These are phyloP conservation scores for Pseudozyma sp. DNA, from an alignment of 1,284 basidiomycete species.

Conservation along the genomic window DNA sequence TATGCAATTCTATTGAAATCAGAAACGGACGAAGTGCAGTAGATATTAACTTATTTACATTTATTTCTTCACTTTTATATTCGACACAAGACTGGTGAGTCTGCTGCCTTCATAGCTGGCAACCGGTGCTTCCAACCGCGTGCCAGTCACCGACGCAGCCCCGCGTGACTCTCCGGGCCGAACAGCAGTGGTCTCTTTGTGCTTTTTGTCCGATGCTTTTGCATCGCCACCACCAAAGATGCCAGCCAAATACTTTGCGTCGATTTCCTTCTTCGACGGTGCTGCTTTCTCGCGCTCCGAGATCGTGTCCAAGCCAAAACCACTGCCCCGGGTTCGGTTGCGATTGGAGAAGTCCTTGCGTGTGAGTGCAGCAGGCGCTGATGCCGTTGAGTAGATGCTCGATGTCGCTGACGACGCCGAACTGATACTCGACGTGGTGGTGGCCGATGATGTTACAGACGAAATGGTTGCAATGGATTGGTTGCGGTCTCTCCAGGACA, in stretches of 20 bases:
- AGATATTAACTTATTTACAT: no score
- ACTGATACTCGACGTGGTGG: constrained; percentile 35
- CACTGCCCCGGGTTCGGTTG: constrained; percentile 29
- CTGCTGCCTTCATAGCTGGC: constrained; percentile 17
- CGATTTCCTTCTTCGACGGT: constrained; percentile 40
- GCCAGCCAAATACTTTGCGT: constrained; percentile 54
- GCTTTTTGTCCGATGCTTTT: constrained; percentile 17
- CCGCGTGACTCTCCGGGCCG: constrained; percentile 7
- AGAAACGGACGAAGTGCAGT: constrained; percentile 18
- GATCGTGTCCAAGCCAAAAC: constrained; percentile 52
- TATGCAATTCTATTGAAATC: no score
- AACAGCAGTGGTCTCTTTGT: constrained; percentile 9
- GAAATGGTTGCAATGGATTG: constrained; percentile 44
- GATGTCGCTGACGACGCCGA: constrained; percentile 44
- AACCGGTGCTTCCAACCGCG: not conserved
- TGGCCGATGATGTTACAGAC: constrained; percentile 37
- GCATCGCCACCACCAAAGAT: constrained; percentile 54
- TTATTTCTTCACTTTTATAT: no score
- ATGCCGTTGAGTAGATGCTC: constrained; percentile 57
- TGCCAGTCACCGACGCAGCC: not conserved
- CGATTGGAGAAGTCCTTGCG: constrained; percentile 39
- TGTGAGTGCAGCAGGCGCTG: constrained; percentile 52
- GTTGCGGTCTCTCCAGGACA: constrained; percentile 58
- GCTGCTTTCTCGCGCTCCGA: constrained; percentile 44
- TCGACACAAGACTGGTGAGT: constrained; percentile 19